Conservation (phyloP, 805 yeast species). For the Hagleromyces aurorensis region DNA sequence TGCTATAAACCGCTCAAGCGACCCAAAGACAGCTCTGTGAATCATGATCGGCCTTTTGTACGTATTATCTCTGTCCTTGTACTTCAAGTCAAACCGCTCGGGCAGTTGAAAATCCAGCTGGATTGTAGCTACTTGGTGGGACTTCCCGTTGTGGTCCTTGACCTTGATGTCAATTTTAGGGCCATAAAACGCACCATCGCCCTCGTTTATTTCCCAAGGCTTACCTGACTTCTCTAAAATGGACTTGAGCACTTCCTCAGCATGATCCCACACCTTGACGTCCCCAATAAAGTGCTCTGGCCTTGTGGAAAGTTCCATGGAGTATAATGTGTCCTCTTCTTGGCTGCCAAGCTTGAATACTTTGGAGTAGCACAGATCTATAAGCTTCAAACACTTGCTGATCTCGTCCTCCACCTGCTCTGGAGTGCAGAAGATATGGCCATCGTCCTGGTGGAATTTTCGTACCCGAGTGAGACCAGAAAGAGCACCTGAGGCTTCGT, state of each 20-base stretch:
- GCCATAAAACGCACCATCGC: conserved; percentile 97
- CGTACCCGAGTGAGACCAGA: conserved; percentile 90
- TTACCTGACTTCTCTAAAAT: conserved; percentile 51
- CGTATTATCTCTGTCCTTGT: conserved; percentile 44
- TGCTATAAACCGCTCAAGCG: conserved; percentile 88
- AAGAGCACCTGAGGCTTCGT: conserved; percentile 90
- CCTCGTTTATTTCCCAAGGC: conserved; percentile 67
- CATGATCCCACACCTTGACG: conserved; percentile 68
- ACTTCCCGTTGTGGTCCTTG: conserved; percentile 69
- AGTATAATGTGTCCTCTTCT: conserved; percentile 37
- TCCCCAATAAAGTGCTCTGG: conserved; percentile 78
- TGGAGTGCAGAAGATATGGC: conserved; percentile 84
- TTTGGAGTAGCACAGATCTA: conserved; percentile 64
- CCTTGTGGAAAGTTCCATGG: conserved; percentile 73
- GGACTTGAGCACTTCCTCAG: conserved; percentile 57
- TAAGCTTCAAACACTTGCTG: conserved; percentile 56
- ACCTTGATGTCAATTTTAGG: conserved; percentile 89
- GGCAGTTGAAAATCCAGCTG: conserved; percentile 96
- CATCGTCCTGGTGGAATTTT: conserved; percentile 96
- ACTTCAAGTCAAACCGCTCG: conserved; percentile 66
- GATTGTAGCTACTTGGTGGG: conserved; percentile 91
- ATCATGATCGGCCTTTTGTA: conserved; percentile 80
- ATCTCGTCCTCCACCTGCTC: conserved; percentile 75
- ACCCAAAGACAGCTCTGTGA: conserved; percentile 93
- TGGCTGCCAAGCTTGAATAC: conserved; percentile 36